Evolutionary conservation across 805 yeast genomes (phyloP).

Genomic region (Nakazawaea holstii): DNA sequence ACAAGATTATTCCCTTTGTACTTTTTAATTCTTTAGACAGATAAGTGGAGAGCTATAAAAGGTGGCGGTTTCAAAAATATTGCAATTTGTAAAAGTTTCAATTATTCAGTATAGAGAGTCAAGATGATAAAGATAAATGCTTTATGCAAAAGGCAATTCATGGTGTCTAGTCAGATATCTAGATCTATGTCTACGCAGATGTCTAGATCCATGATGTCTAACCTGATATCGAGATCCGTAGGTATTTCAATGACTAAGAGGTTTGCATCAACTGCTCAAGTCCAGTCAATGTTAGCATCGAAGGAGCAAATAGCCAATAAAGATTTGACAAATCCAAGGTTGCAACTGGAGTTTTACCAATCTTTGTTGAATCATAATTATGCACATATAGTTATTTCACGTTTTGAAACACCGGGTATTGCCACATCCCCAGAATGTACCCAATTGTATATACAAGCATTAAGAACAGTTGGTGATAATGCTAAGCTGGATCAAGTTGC

Average conservation of each 20-base stretch:
- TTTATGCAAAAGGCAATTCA: not conserved
- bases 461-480: constrained; percentile 68
- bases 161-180: not conserved
- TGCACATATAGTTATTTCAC: constrained; percentile 93
- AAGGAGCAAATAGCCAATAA: constrained; percentile 86
- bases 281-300: constrained; percentile 37
- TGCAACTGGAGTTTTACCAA: constrained; percentile 82
- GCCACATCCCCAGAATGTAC: constrained; percentile 79
- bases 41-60: not conserved
- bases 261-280: constrained; percentile 25
- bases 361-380: constrained; percentile 71
- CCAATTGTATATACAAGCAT: constrained; percentile 72
- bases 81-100: not conserved
- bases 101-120: not conserved
- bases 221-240: constrained; percentile 12
- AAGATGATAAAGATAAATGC: not conserved
- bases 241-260: not conserved
- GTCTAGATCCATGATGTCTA: not conserved
- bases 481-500: constrained; percentile 72
- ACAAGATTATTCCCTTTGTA: no score
- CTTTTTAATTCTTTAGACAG: no score
- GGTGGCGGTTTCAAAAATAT: not conserved
- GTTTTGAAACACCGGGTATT: constrained; percentile 93
- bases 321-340: constrained; percentile 57
- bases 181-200: not conserved